A percentile compares a stretch with the other conserved stretches of the same genome.
phyloP scores from a whole-genome alignment of 2,329 filamentous ascomycete genomes.

The Beauveria rudraprayagi region DNA sequence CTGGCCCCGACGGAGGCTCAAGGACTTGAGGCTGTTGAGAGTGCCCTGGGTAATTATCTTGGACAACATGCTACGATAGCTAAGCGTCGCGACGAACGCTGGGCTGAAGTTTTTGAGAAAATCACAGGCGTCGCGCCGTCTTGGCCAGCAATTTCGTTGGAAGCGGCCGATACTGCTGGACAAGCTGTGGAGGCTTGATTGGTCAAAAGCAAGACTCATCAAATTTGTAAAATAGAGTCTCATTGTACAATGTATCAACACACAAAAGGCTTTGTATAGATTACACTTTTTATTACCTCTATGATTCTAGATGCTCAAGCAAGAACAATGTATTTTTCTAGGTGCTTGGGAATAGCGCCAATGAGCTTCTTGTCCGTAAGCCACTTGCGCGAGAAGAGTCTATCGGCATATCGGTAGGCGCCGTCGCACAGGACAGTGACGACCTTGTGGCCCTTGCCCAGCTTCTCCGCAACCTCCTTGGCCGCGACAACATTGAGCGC shows the following conservation, averaged over 20 bases:
- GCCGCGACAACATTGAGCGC: conserved; percentile 93
- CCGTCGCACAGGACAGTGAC: conserved; percentile 94
- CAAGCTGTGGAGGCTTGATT: background rate
- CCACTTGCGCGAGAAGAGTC: conserved; percentile 89
- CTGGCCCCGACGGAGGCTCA: conserved; percentile 26
- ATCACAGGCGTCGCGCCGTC: conserved; percentile 21
- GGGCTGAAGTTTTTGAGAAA: conserved; percentile 20
- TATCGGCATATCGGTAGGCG: conserved; percentile 93
- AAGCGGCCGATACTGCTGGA: background rate
- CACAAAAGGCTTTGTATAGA: conserved; percentile 1
- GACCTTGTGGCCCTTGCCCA: conserved; percentile 82
- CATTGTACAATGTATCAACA: conserved; percentile 4
- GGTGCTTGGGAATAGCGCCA: conserved; percentile 69
- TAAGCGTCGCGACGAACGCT: conserved; percentile 14
- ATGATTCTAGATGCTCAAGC: conserved; percentile 40
- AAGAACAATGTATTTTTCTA: conserved; percentile 92
- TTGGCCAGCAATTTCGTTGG: conserved; percentile 17
- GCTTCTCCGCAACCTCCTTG: conserved; percentile 82
- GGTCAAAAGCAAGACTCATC: background rate
- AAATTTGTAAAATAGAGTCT: conserved; percentile 8
- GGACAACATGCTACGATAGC: conserved; percentile 20
- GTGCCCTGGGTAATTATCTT: conserved; percentile 30
- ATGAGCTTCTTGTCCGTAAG: conserved; percentile 77
- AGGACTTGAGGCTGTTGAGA: conserved; percentile 30
- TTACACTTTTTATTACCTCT: conserved; percentile 6